Conservation (phyloP, 306 rosid genomes). For the Lithocarpus polystachyus region DNA sequence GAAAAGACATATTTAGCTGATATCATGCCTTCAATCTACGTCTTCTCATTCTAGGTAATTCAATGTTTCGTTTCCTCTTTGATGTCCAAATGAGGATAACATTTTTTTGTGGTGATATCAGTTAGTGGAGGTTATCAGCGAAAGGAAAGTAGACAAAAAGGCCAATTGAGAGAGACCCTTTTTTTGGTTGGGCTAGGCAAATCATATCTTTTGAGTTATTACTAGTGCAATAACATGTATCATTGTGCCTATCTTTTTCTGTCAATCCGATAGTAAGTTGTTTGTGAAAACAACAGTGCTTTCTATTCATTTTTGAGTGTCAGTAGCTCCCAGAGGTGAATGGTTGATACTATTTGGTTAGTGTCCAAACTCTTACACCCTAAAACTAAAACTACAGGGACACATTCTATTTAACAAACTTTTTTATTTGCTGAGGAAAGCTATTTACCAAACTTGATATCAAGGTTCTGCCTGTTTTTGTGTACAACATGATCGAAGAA, state of each 20-base stretch:
- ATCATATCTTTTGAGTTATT: neutral
- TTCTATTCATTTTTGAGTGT: neutral
- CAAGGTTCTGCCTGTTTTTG: neutral
- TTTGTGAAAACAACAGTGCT: slow-evolving; percentile 12
- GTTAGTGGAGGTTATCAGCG: neutral
- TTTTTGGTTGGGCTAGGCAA: neutral
- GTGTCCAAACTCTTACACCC: neutral
- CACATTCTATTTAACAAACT: neutral
- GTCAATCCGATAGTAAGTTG: slow-evolving; percentile 6
- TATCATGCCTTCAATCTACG: neutral
- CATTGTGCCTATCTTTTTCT: neutral
- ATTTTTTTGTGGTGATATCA: neutral
- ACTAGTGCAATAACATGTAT: neutral
- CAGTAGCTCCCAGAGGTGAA: neutral
- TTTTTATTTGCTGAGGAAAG: neutral
- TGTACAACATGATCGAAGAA: neutral
- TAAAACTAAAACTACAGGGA: neutral
- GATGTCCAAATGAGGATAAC: neutral
- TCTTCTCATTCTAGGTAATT: neutral
- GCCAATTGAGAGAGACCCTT: neutral
- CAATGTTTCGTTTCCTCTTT: neutral
- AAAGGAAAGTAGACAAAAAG: neutral
- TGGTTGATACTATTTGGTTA: neutral
- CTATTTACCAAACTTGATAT: neutral
- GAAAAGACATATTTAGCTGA: neutral